A percentile compares a stretch with the other conserved stretches of the same genome.
Conservation (phyloP, 345 rosid species). For the Linum tenue region DNA sequence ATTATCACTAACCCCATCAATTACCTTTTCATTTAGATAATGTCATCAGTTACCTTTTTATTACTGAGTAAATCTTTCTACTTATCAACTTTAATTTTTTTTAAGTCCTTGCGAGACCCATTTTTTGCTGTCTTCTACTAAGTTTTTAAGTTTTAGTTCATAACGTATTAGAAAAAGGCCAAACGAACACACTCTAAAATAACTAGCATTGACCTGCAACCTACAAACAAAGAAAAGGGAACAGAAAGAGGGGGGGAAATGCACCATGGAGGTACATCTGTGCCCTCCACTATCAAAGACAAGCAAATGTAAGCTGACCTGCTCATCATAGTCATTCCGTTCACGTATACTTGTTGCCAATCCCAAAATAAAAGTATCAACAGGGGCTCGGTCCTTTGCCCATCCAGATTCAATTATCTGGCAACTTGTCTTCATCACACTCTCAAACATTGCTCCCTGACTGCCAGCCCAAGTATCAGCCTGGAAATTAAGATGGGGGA, state of each 20-base stretch:
- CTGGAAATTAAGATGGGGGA: slow-evolving; percentile 34
- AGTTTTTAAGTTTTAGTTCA: too few species aligned
- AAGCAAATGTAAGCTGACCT: slow-evolving; percentile 36
- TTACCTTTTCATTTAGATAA: too few species aligned
- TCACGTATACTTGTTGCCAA: slow-evolving; percentile 84
- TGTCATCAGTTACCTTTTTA: too few species aligned
- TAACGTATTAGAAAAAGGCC: too few species aligned
- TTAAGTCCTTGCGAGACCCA: too few species aligned
- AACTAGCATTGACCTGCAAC: background rate
- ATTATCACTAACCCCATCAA: too few species aligned
- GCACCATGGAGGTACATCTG: background rate
- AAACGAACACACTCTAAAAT: background rate
- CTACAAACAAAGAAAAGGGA: background rate
- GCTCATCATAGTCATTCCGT: slow-evolving; percentile 81
- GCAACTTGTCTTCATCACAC: slow-evolving; percentile 66
- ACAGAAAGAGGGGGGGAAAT: background rate
- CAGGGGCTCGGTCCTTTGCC: slow-evolving; percentile 90
- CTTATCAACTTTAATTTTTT: too few species aligned
- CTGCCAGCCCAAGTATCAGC: slow-evolving; percentile 71
- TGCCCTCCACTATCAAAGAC: background rate
- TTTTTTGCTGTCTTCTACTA: too few species aligned
- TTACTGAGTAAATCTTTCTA: too few species aligned
- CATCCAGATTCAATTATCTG: slow-evolving; percentile 91
- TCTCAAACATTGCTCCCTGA: slow-evolving; percentile 79
- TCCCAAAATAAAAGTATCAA: slow-evolving; percentile 90